These are phyloP conservation scores for Stachybotrys elegans DNA, from an alignment of 2,329 filamentous ascomycete genomes.

Conservation along the genomic window DNA sequence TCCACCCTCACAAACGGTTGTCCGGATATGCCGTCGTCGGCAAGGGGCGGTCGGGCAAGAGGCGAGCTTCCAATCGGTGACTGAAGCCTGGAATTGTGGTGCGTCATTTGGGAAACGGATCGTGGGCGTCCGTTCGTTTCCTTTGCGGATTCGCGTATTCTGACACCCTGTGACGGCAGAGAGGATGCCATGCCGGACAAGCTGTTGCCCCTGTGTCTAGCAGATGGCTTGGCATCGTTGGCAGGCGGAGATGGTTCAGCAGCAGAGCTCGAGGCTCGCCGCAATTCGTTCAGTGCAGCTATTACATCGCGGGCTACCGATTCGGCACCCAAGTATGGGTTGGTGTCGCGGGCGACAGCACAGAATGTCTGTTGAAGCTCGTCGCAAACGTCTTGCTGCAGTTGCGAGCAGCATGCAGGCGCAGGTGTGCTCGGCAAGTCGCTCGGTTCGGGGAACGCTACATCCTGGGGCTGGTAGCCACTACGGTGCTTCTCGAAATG, in stretches of 20 bases:
- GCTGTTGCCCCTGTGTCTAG: no score
- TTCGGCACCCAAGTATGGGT: conserved; percentile 35
- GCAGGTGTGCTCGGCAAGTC: conserved; percentile 23
- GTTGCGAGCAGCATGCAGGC: conserved; percentile 43
- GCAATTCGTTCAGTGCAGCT: no score
- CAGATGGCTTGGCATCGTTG: no score
- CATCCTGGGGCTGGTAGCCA: conserved; percentile 25
- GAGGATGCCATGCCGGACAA: no score
- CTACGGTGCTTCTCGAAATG: conserved; percentile 43
- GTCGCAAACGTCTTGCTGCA: conserved; percentile 40
- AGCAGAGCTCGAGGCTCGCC: background rate
- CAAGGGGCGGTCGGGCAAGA: conserved; percentile 14
- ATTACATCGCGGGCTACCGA: conserved; percentile 42
- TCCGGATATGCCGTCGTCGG: conserved; percentile 49
- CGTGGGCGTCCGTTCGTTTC: conserved; percentile 2
- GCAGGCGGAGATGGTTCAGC: no score
- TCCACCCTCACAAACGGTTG: conserved; percentile 48
- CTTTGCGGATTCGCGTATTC: no score
- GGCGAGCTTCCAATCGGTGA: conserved; percentile 16
- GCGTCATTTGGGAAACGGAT: conserved; percentile 14
- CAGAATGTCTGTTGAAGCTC: conserved; percentile 47
- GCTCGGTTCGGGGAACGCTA: conserved; percentile 20
- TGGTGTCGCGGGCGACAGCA: conserved; percentile 36
- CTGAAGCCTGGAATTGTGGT: conserved; percentile 14
- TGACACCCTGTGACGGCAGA: no score